A percentile compares a stretch with the other conserved stretches of the same genome.
Conservation (phyloP, 306 rosid species). For the Pyrus bretschneideri region DNA sequence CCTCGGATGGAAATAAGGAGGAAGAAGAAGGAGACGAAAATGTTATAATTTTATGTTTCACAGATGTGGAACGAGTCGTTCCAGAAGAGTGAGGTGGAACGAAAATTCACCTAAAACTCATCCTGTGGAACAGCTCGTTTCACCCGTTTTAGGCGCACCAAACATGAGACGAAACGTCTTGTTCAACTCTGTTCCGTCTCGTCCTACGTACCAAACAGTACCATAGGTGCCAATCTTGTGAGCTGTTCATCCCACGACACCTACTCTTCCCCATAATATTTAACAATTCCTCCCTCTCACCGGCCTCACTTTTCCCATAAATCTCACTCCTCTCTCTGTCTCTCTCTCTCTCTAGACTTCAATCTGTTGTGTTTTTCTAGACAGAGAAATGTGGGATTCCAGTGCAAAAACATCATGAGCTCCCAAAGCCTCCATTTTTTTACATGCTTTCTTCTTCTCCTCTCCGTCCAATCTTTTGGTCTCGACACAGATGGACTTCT, state of each 20-base stretch:
- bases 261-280: not conserved
- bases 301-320: conserved; percentile 38
- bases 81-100: too few relatives aligned
- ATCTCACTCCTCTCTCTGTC: conserved; percentile 17
- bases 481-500: conserved; percentile 52
- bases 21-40: too few relatives aligned
- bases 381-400: conserved; percentile 37
- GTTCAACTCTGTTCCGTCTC: too few relatives aligned
- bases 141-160: too few relatives aligned
- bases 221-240: conserved; percentile 25
- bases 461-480: conserved; percentile 23
- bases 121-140: too few relatives aligned
- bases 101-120: too few relatives aligned
- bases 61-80: too few relatives aligned
- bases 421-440: conserved; percentile 18
- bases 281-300: conserved; percentile 25
- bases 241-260: conserved; percentile 30
- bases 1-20: too few relatives aligned
- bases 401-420: conserved; percentile 37
- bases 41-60: too few relatives aligned
- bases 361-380: conserved; percentile 1
- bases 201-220: too few relatives aligned
- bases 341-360: not conserved
- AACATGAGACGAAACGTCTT: too few relatives aligned
- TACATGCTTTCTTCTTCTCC: conserved; percentile 6